phyloP scores from a whole-genome alignment of 768 basidiomycete species.

The Mycena rebaudengoi region DNA sequence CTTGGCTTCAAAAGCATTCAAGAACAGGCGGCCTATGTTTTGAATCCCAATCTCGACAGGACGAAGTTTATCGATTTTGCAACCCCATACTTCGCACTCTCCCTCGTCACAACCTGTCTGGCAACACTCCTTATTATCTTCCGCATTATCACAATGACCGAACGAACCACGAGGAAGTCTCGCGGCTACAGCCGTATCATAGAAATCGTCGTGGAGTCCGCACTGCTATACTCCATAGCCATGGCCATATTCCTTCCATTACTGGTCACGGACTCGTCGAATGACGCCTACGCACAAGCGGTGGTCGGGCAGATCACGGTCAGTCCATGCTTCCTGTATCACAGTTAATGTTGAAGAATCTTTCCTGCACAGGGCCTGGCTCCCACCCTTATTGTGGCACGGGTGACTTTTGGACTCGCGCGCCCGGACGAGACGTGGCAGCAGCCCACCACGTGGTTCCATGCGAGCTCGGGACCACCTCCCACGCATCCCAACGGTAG shows the following conservation, averaged over 20 bases:
- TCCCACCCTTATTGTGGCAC: constrained; percentile 8
- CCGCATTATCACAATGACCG: constrained; percentile 1
- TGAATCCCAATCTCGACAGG: not conserved
- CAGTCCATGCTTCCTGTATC: not conserved
- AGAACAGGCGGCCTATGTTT: constrained; percentile 1
- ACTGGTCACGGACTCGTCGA: not conserved
- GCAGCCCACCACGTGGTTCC: not conserved
- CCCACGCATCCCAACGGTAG: too few relatives aligned
- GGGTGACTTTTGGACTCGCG: constrained; percentile 10
- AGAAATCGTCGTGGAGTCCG: constrained; percentile 18
- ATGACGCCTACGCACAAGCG: constrained; percentile 2
- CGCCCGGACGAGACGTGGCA: constrained; percentile 7
- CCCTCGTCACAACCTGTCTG: not conserved
- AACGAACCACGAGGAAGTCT: not conserved
- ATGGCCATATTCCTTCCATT: constrained; percentile 2
- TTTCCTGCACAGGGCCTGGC: constrained; percentile 13
- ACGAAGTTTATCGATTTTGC: not conserved
- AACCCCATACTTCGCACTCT: constrained; percentile 9
- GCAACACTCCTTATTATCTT: constrained; percentile 6
- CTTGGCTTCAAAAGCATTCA: constrained; percentile 5
- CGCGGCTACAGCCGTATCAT: not conserved
- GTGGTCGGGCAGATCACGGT: constrained; percentile 11
- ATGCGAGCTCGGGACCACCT: too few relatives aligned
- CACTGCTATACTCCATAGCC: constrained; percentile 1
- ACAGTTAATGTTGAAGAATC: not conserved